Evolutionary conservation across 2,329 filamentous ascomycete species (phyloP).

Genomic region (Aspergillus sp.): DNA sequence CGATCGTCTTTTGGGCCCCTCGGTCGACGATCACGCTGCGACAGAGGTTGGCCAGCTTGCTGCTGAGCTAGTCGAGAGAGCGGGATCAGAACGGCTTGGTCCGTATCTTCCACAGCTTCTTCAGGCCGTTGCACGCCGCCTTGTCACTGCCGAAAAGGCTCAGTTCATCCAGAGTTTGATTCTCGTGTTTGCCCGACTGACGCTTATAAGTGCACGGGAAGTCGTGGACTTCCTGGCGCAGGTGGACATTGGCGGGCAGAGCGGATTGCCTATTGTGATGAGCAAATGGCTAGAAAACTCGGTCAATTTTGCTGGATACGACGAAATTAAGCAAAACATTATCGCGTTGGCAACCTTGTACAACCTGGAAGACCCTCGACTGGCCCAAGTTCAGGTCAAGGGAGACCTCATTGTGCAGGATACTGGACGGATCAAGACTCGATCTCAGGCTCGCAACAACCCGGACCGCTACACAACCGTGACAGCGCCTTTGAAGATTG

Average conservation of each 20-base stretch:
- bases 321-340: constrained; percentile 95
- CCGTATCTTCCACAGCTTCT: constrained; percentile 87
- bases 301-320: constrained; percentile 94
- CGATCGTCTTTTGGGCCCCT: constrained; percentile 79
- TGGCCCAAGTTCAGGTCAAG: constrained; percentile 80
- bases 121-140: constrained; percentile 79
- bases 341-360: constrained; percentile 92
- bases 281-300: constrained; percentile 98
- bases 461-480: constrained; percentile 89
- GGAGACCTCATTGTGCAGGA: constrained; percentile 83
- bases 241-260: constrained; percentile 72
- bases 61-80: constrained; percentile 92
- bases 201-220: constrained; percentile 79
- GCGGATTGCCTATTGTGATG: constrained; percentile 83
- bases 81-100: constrained; percentile 84
- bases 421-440: constrained; percentile 85
- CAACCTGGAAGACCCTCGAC: constrained; percentile 76
- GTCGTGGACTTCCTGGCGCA: constrained; percentile 89
- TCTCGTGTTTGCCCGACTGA: constrained; percentile 88
- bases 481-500: constrained; percentile 85
- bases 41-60: constrained; percentile 95
- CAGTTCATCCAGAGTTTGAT: constrained; percentile 95
- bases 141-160: constrained; percentile 79
- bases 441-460: constrained; percentile 83
- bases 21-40: constrained; percentile 88